phyloP scores from a whole-genome alignment of 768 basidiomycete genomes.

The Tricholomella constricta region DNA sequence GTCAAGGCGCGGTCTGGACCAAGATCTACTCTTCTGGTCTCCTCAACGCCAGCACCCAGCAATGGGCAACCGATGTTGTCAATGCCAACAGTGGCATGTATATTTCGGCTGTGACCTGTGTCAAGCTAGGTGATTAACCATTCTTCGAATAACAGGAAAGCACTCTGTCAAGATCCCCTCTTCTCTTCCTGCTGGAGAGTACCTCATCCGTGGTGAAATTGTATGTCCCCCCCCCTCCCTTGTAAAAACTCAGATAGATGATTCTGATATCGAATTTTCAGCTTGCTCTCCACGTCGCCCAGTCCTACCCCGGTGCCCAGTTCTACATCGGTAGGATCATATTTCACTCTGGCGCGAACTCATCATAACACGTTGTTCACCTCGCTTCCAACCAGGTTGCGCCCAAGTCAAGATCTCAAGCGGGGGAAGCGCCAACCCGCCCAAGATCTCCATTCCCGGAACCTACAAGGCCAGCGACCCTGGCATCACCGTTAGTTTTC shows the following conservation, averaged over 20 bases:
- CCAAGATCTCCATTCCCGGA: conserved; percentile 51
- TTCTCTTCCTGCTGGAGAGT: conserved; percentile 48
- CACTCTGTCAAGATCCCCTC: conserved; percentile 44
- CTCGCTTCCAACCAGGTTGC: conserved; percentile 35
- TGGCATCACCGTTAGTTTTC: conserved; percentile 44
- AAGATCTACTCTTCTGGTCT: conserved; percentile 54
- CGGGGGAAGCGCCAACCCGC: conserved; percentile 47
- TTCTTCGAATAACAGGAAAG: conserved; percentile 34
- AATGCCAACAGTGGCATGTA: conserved; percentile 41
- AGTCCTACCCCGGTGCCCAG: conserved; percentile 49
- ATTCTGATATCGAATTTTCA: too few species aligned
- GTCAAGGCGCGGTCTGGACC: conserved; percentile 53
- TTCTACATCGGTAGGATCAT: conserved; percentile 45
- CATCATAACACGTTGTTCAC: neutral
- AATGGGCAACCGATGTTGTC: conserved; percentile 52
- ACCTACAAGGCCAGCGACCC: conserved; percentile 49
- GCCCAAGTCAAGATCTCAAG: conserved; percentile 50
- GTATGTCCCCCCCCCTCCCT: too few species aligned
- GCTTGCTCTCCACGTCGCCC: conserved; percentile 41
- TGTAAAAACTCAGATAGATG: too few species aligned
- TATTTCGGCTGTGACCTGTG: too few species aligned
- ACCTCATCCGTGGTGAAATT: conserved; percentile 50
- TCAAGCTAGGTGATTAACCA: too few species aligned
- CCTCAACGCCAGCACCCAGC: conserved; percentile 25
- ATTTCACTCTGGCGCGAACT: too few species aligned